These are phyloP conservation scores for Arthrobotrys sinensis DNA, from an alignment of 2,329 filamentous ascomycete species.

Conservation along the genomic window DNA sequence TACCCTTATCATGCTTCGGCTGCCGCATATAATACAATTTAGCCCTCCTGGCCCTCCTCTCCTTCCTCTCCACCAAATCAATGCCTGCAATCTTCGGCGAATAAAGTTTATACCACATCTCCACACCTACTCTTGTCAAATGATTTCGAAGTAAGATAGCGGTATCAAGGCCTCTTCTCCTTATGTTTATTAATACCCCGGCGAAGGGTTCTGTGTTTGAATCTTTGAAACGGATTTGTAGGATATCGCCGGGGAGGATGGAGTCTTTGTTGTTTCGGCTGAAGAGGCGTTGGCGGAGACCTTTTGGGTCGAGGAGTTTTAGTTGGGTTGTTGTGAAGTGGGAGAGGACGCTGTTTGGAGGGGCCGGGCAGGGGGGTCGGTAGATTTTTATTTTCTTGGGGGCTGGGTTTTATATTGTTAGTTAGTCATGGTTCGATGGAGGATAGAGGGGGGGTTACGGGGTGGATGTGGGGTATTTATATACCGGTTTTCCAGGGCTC, in stretches of 20 bases:
- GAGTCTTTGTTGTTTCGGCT: conserved; percentile 81
- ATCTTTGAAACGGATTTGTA: conserved; percentile 85
- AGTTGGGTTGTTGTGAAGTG: conserved; percentile 80
- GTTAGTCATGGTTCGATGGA: too few species aligned
- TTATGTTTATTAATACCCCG: conserved; percentile 89
- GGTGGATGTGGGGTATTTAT: not conserved
- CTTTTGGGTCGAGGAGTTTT: conserved; percentile 83
- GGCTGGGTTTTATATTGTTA: conserved; percentile 25
- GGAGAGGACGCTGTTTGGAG: conserved; percentile 77
- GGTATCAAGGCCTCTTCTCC: conserved; percentile 88
- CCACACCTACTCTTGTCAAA: conserved; percentile 87
- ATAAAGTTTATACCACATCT: conserved; percentile 99
- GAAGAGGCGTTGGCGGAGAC: conserved; percentile 86
- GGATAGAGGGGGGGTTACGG: not conserved
- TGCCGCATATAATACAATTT: conserved; percentile 90
- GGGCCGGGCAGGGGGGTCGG: conserved; percentile 70
- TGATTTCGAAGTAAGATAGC: conserved; percentile 88
- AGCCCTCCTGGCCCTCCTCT: conserved; percentile 86
- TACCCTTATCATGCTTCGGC: conserved; percentile 88
- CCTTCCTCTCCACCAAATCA: conserved; percentile 88
- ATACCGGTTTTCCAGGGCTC: conserved; percentile 39
- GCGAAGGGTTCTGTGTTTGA: conserved; percentile 86
- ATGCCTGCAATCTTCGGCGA: conserved; percentile 89
- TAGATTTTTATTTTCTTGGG: conserved; percentile 71
- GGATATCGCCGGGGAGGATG: conserved; percentile 87